phyloP scores from a whole-genome alignment of 2,329 filamentous ascomycete genomes.

The Monilinia aucupariae region DNA sequence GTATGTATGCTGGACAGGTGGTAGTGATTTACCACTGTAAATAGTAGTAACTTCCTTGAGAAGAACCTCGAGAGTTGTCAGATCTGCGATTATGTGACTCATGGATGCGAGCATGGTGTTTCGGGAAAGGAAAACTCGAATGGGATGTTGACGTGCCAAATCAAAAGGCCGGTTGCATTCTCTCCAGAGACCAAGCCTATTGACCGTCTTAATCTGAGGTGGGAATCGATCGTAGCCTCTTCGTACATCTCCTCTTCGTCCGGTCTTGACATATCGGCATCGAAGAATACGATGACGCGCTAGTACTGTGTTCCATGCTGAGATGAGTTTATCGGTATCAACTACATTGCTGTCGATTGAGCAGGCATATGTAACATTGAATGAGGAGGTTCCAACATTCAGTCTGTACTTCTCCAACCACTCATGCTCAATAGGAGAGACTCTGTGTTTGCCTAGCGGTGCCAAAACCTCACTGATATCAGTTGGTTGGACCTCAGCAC shows the following conservation, averaged over 20 bases:
- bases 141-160: slow-evolving; percentile 23
- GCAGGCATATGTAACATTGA: slow-evolving; percentile 32
- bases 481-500: neutral
- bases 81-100: slow-evolving; percentile 37
- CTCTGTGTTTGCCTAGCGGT: slow-evolving; percentile 3
- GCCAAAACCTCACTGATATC: neutral
- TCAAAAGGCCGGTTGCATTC: slow-evolving; percentile 30
- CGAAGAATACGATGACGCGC: slow-evolving; percentile 17
- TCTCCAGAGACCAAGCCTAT: slow-evolving; percentile 16
- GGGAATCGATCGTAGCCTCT: slow-evolving; percentile 9
- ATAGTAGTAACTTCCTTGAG: slow-evolving; percentile 28
- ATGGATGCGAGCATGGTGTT: slow-evolving; percentile 27
- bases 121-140: slow-evolving; percentile 31
- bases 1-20: slow-evolving; percentile 7
- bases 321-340: slow-evolving; percentile 21
- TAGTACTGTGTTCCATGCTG: slow-evolving; percentile 27
- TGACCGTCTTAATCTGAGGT: slow-evolving; percentile 11
- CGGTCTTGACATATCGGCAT: slow-evolving; percentile 14
- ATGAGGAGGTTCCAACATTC: slow-evolving; percentile 22
- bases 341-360: slow-evolving; percentile 13
- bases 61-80: slow-evolving; percentile 32
- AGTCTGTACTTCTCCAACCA: slow-evolving; percentile 16
- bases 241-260: neutral
- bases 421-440: slow-evolving; percentile 18
- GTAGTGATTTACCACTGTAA: slow-evolving; percentile 22